Evolutionary conservation across 2,329 filamentous ascomycete species (phyloP), one percentile per base, ranked within the genome.

Genomic region (Colletotrichum theobromicola): DNA sequence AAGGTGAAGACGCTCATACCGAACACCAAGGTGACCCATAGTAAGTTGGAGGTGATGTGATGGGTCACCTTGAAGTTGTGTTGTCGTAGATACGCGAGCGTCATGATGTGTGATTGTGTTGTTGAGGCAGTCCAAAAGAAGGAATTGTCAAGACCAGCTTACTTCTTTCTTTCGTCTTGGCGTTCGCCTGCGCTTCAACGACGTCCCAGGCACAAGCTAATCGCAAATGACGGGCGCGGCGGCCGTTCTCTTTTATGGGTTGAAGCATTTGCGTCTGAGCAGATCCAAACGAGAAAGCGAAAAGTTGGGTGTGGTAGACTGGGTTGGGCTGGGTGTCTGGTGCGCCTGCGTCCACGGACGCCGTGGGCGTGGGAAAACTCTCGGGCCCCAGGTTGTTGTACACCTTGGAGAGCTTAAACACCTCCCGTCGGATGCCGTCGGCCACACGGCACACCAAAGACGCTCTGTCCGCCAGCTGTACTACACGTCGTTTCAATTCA

Each of bases 1-100:
- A 77, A 79, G 9, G 77, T 68, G 55, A 79, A 79, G 65, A 78
- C 77, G 42, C 76, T 77, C 55, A 75, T 74, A 50, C 75, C 76
- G n/a, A 79, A 69, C 2, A 77, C 70, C 42, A 79, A 46, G 12
- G 77, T 72, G 34, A 77, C 72, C 50, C 75, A 60, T 53, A 78
- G 32, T 42, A 77, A 55, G 15, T 78, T 79, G 2, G 75, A 75
- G 16, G 77, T 78, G 26, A 79, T 65, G 35, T 76, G 66, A 34
- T 46, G 66, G 35, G 75, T 76, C 35, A 77, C 71, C 75, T 75
- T 75, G 66, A 76, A 74, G 64, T 79, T 79, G 68, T 75, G 77
- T 7, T 67, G 35, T 32, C 50, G 60, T 10, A 78, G 30, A 26
- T 70, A 78, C 2, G 15, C 21, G 34, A 77, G 13, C 67, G 70